Evolutionary conservation across 2,329 filamentous ascomycete species (phyloP).

Genomic region (Penicillium palitans): DNA sequence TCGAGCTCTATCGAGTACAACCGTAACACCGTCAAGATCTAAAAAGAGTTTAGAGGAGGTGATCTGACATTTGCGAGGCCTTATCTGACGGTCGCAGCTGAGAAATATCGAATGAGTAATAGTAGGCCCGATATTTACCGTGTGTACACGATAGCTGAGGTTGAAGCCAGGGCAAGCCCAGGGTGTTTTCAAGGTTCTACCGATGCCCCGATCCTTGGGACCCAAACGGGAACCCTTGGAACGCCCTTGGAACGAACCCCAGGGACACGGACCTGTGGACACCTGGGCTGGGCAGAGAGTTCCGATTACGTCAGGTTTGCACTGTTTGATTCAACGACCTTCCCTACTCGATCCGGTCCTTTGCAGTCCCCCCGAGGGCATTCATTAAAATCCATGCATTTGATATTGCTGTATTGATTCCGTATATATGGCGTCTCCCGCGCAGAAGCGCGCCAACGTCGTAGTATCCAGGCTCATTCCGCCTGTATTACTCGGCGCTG

Average conservation of each 20-base stretch:
- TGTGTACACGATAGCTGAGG: background rate
- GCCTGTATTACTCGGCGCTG: conserved; percentile 62
- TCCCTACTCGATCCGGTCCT: background rate
- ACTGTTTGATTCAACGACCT: conserved; percentile 6
- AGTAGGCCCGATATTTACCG: background rate
- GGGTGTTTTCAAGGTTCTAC: background rate
- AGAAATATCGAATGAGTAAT: background rate
- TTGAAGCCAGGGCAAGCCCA: background rate
- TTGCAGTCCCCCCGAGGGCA: background rate
- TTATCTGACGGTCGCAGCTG: conserved; percentile 11
- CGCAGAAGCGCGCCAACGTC: conserved; percentile 53
- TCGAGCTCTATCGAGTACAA: background rate
- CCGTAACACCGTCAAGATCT: background rate
- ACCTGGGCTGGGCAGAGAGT: background rate
- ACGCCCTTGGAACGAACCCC: background rate
- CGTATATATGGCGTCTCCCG: conserved; percentile 34
- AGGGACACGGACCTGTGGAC: background rate
- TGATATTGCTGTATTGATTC: conserved; percentile 16
- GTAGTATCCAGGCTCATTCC: conserved; percentile 69
- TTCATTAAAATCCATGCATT: conserved; percentile 18
- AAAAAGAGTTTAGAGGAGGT: background rate
- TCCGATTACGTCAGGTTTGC: conserved; percentile 13
- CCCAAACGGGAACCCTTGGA: background rate
- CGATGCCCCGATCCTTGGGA: background rate
- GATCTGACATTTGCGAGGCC: background rate